phyloP scores from a whole-genome alignment of 257 asterid genomes.

The Solanum paucissectum region DNA sequence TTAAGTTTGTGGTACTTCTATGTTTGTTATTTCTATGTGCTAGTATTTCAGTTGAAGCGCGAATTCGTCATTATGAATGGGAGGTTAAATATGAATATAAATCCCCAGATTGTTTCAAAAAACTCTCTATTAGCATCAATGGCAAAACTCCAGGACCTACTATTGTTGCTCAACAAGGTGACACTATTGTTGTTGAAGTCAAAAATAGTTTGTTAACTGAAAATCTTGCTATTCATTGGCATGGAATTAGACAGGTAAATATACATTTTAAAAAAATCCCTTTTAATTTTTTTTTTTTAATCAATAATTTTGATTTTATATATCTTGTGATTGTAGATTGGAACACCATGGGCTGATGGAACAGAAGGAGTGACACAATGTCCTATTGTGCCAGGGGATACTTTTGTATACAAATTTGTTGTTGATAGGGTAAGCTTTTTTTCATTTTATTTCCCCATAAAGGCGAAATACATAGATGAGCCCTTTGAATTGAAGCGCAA shows the following conservation, averaged over 20 bases:
- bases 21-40: neutral
- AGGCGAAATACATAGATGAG: too few species aligned
- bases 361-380: conserved; percentile 93
- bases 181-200: conserved; percentile 70
- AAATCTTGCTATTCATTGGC: conserved; percentile 90
- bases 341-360: conserved; percentile 96
- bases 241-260: conserved; percentile 85
- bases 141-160: conserved; percentile 84
- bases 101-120: conserved; percentile 81
- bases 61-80: conserved; percentile 56
- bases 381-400: conserved; percentile 79
- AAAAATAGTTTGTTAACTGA: conserved; percentile 61
- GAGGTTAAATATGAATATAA: conserved; percentile 67
- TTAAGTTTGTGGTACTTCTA: neutral
- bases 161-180: conserved; percentile 66
- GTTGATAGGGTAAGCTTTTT: conserved; percentile 59
- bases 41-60: conserved; percentile 25
- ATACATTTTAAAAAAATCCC: neutral
- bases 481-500: neutral
- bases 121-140: conserved; percentile 59
- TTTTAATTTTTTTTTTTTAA: too few species aligned
- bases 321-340: conserved; percentile 32
- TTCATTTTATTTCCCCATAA: too few species aligned
- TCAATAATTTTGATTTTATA: neutral
- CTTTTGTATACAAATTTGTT: conserved; percentile 59